A percentile compares a stretch with the other conserved stretches of the same genome.
These are phyloP conservation scores for Candida frijolesensis DNA, from an alignment of 1,139 yeast species.

Conservation along the genomic window DNA sequence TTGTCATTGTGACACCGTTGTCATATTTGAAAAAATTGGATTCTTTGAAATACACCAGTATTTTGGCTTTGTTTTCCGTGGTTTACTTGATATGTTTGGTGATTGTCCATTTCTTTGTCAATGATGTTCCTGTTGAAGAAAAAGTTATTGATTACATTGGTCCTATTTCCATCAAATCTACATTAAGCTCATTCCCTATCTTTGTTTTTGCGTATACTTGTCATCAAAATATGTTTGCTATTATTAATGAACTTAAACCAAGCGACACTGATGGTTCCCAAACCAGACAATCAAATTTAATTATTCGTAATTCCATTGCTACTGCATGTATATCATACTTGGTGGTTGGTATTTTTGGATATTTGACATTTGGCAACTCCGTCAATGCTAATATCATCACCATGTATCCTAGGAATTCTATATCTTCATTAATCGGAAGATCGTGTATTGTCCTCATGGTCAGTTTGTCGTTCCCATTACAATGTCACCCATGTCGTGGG, in stretches of 20 bases:
- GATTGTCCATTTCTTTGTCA: conserved; percentile 56
- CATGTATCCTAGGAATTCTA: conserved; percentile 61
- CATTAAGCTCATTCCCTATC: conserved; percentile 70
- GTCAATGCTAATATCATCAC: conserved; percentile 72
- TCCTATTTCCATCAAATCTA: conserved; percentile 38
- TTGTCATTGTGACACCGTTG: conserved; percentile 67
- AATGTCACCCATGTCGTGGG: conserved; percentile 79
- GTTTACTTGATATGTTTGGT: conserved; percentile 79
- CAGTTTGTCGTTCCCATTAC: conserved; percentile 69
- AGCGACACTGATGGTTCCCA: conserved; percentile 44
- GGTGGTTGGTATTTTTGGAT: conserved; percentile 80
- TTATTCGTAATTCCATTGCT: conserved; percentile 60
- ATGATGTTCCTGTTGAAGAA: conserved; percentile 29
- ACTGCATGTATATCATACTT: conserved; percentile 64
- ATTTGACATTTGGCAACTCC: conserved; percentile 78
- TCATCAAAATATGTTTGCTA: conserved; percentile 91
- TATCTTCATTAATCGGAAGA: conserved; percentile 66
- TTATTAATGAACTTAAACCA: conserved; percentile 66
- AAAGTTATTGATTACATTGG: conserved; percentile 34
- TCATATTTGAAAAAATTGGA: conserved; percentile 75
- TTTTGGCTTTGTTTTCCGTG: conserved; percentile 82
- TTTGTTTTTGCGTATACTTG: conserved; percentile 94
- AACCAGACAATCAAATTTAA: conserved; percentile 52
- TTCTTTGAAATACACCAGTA: conserved; percentile 80
- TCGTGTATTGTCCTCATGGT: conserved; percentile 71